phyloP scores from a whole-genome alignment of 139 green algal genomes.

The Chlorella sp. region DNA sequence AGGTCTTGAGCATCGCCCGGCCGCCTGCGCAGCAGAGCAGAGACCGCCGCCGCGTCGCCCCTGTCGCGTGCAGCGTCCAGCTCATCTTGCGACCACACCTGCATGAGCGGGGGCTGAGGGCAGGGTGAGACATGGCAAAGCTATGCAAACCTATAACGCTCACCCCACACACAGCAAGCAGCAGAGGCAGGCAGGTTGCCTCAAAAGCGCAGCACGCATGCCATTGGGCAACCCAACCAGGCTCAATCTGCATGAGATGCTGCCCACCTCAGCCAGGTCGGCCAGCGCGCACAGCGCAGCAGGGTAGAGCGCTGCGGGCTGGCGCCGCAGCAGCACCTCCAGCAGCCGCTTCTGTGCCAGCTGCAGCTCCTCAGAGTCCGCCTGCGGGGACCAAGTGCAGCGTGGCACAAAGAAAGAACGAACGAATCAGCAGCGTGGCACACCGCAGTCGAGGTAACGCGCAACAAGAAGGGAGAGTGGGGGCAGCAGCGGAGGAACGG shows the following conservation, averaged over 20 bases:
- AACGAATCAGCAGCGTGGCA: background rate
- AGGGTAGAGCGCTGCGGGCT: conserved; percentile 40
- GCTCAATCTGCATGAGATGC: background rate
- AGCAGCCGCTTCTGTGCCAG: conserved; percentile 40
- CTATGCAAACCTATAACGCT: background rate
- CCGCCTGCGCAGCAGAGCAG: background rate
- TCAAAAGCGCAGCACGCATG: no score
- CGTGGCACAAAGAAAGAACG: background rate
- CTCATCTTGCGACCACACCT: background rate
- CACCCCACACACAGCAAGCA: background rate
- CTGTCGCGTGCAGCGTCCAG: background rate
- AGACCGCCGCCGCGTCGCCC: conserved; percentile 5
- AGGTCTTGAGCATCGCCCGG: conserved; percentile 24
- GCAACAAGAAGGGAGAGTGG: background rate
- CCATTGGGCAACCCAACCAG: background rate
- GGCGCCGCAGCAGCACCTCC: conserved; percentile 6
- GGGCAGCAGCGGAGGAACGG: no score
- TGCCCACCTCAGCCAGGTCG: conserved; percentile 39
- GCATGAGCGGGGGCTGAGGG: background rate
- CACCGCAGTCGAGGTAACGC: background rate
- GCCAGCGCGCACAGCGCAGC: conserved; percentile 46
- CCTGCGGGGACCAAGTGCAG: background rate
- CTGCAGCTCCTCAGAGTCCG: conserved; percentile 31
- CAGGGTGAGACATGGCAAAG: background rate
- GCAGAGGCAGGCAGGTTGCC: background rate